Percentiles rank a stretch among this genome's conserved stretches.
These are phyloP conservation scores for Vaccinium corymbosum DNA, from an alignment of 148 eudicot species.

Conservation along the genomic window DNA sequence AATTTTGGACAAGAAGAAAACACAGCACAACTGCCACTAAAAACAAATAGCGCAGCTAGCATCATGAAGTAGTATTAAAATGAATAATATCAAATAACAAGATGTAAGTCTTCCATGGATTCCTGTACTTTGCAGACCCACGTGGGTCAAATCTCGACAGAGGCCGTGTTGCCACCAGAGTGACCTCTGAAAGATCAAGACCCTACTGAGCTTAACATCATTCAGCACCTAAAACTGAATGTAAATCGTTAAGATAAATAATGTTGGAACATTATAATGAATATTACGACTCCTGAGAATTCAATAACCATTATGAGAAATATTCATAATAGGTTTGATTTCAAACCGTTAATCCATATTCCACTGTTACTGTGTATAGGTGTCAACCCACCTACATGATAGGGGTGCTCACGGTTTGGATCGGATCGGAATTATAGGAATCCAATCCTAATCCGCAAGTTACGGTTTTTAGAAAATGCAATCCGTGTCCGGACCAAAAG, in stretches of 20 bases:
- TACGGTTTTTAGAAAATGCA: no score
- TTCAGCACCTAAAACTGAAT: background rate
- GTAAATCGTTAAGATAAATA: background rate
- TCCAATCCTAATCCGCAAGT: no score
- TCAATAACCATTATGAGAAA: background rate
- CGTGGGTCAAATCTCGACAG: background rate
- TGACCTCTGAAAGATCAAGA: background rate
- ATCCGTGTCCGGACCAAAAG: no score
- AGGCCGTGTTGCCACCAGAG: background rate
- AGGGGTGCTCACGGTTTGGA: no score
- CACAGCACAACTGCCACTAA: background rate
- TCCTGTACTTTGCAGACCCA: background rate
- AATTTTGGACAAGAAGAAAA: conserved; percentile 1
- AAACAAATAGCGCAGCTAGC: background rate
- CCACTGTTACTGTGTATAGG: background rate
- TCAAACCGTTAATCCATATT: background rate
- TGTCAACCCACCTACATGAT: background rate
- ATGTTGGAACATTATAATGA: background rate
- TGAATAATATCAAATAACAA: background rate
- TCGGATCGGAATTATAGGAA: no score
- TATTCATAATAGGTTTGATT: background rate
- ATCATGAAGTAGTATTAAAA: background rate
- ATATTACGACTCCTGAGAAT: background rate
- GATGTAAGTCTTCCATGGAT: background rate
- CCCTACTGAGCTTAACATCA: background rate